Conservation (phyloP, 257 asterid species). For the Solanum lycopersicoides region DNA sequence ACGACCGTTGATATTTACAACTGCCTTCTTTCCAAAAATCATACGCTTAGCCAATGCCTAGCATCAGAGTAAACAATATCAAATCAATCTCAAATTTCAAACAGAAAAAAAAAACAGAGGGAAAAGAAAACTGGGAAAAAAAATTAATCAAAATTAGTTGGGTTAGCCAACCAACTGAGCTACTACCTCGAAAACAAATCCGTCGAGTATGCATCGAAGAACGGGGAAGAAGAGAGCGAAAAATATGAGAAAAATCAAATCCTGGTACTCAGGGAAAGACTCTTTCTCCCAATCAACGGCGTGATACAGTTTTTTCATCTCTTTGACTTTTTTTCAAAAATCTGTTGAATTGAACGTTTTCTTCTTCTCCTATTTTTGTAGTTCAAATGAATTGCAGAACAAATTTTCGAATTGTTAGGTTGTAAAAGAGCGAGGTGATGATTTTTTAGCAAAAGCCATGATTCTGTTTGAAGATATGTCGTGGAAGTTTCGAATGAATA, state of each 20-base stretch:
- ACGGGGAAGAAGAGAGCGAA: constrained; percentile 7
- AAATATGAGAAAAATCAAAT: constrained; percentile 6
- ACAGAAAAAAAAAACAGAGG: no score
- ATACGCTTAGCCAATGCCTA: constrained; percentile 15
- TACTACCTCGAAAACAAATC: constrained; percentile 15
- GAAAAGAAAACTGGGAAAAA: not conserved
- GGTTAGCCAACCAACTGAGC: not conserved
- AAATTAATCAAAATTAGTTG: no score
- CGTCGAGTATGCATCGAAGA: constrained; percentile 10
- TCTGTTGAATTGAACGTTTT: not conserved
- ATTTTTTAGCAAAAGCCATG: not conserved
- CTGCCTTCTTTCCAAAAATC: not conserved
- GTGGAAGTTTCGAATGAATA: not conserved
- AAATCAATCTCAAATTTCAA: not conserved
- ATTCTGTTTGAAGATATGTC: not conserved
- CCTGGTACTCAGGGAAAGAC: constrained; percentile 13
- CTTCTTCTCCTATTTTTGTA: not conserved
- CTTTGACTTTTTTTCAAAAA: not conserved
- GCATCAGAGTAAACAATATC: not conserved
- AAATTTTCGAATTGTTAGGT: not conserved
- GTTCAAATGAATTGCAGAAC: not conserved
- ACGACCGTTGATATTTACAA: not conserved
- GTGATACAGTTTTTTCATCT: not conserved
- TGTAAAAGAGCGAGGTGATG: not conserved
- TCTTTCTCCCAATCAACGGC: constrained; percentile 8